A percentile compares a stretch with the other conserved stretches of the same genome.
These are phyloP conservation scores for Dalbergia oliveri DNA, from an alignment of 306 rosid species.

Conservation along the genomic window DNA sequence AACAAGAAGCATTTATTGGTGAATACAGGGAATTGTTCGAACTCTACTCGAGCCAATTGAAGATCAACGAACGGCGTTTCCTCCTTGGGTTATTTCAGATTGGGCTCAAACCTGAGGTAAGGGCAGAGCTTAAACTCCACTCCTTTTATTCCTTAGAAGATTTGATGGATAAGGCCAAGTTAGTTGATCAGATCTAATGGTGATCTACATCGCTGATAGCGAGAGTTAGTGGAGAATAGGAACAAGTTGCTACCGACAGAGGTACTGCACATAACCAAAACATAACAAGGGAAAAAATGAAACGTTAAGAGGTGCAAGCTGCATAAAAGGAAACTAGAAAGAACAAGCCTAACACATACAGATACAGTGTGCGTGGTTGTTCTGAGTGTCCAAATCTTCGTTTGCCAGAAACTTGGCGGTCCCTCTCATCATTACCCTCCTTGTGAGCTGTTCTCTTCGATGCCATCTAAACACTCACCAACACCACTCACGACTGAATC, in stretches of 20 bases:
- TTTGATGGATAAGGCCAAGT: no score
- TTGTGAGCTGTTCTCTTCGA: slow-evolving; percentile 42
- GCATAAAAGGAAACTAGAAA: slow-evolving; percentile 2
- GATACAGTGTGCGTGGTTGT: neutral
- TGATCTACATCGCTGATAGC: no score
- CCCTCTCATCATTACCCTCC: slow-evolving; percentile 6
- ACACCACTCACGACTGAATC: neutral
- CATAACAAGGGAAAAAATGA: neutral
- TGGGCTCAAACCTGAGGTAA: no score
- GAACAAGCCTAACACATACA: neutral
- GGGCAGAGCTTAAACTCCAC: no score
- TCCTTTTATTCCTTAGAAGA: no score
- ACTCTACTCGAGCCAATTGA: no score
- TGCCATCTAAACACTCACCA: slow-evolving; percentile 45
- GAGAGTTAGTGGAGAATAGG: no score
- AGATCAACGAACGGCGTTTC: no score
- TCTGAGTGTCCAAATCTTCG: slow-evolving; percentile 19
- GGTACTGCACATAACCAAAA: slow-evolving; percentile 43
- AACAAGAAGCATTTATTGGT: no score
- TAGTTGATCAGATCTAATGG: no score
- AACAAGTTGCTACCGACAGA: neutral
- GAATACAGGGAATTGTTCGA: no score
- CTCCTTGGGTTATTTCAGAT: no score
- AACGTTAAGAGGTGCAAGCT: neutral
- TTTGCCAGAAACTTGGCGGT: slow-evolving; percentile 19